Evolutionary conservation across 768 basidiomycete species (phyloP).

Genomic region (Mycena epipterygia): DNA sequence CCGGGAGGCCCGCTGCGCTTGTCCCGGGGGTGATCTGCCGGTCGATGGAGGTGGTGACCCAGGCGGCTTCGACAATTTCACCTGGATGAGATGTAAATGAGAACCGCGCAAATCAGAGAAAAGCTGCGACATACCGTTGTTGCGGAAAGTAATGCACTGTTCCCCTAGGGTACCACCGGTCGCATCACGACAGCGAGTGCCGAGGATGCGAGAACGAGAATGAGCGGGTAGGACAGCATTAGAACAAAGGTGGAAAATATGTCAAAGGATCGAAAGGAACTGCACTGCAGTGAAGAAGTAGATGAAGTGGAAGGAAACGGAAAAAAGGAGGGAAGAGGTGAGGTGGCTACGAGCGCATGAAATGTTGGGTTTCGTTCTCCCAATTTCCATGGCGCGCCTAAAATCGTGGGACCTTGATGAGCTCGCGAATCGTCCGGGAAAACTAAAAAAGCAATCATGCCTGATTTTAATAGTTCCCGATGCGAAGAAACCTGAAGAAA

Average conservation of each 20-base stretch:
- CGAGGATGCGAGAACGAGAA: conserved; percentile 1
- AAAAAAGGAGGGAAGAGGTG: background rate
- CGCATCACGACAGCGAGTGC: conserved; percentile 1
- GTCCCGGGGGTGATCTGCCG: too few species aligned
- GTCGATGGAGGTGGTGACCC: too few species aligned
- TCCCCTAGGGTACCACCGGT: conserved; percentile 2
- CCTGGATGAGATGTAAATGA: background rate
- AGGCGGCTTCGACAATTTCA: conserved; percentile 16
- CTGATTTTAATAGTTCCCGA: too few species aligned
- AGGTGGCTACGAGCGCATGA: too few species aligned
- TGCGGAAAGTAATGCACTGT: conserved; percentile 14
- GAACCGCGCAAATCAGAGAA: background rate
- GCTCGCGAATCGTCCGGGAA: too few species aligned
- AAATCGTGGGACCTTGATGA: too few species aligned
- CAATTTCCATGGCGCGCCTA: too few species aligned
- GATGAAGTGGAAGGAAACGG: background rate
- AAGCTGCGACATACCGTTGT: background rate
- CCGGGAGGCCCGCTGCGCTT: too few species aligned
- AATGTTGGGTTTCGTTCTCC: too few species aligned
- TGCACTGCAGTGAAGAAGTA: conserved; percentile 14
- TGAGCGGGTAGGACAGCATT: background rate
- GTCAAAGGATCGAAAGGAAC: conserved; percentile 7
- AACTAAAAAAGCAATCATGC: too few species aligned
- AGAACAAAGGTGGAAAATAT: background rate
- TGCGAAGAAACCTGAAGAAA: too few species aligned